phyloP scores from a whole-genome alignment of 768 basidiomycete genomes.

The Boletus tomentosulus region DNA sequence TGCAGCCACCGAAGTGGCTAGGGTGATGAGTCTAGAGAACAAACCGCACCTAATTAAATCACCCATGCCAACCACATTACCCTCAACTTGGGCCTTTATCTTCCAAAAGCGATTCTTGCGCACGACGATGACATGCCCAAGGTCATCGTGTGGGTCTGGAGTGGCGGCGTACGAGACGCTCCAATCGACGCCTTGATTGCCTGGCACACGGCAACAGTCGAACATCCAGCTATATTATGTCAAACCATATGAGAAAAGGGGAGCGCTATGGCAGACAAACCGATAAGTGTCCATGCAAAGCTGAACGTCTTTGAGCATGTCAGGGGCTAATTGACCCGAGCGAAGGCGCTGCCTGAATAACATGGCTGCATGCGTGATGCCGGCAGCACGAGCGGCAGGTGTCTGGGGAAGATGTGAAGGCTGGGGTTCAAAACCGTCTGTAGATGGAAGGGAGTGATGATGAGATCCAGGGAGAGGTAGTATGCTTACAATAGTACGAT shows the following conservation, averaged over 20 bases:
- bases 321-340: conserved; percentile 60
- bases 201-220: conserved; percentile 81
- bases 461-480: background rate
- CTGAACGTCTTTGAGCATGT: conserved; percentile 62
- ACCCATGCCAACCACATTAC: conserved; percentile 54
- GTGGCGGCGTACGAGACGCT: conserved; percentile 62
- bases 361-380: conserved; percentile 65
- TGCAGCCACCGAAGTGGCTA: background rate
- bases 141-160: conserved; percentile 31
- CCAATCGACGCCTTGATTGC: conserved; percentile 72
- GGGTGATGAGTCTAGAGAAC: background rate
- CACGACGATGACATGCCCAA: conserved; percentile 82
- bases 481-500: conserved; percentile 80
- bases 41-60: conserved; percentile 59
- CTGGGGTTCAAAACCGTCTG: conserved; percentile 75
- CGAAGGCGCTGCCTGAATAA: conserved; percentile 69
- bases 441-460: conserved; percentile 6
- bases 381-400: conserved; percentile 64
- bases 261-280: conserved; percentile 32
- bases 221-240: conserved; percentile 74
- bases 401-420: conserved; percentile 57
- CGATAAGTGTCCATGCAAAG: conserved; percentile 87
- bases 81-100: conserved; percentile 54
- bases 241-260: background rate
- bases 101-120: conserved; percentile 85